Base-by-base conservation (phyloP, 305 asterid species). In the Euphrasia arctica region DNA sequence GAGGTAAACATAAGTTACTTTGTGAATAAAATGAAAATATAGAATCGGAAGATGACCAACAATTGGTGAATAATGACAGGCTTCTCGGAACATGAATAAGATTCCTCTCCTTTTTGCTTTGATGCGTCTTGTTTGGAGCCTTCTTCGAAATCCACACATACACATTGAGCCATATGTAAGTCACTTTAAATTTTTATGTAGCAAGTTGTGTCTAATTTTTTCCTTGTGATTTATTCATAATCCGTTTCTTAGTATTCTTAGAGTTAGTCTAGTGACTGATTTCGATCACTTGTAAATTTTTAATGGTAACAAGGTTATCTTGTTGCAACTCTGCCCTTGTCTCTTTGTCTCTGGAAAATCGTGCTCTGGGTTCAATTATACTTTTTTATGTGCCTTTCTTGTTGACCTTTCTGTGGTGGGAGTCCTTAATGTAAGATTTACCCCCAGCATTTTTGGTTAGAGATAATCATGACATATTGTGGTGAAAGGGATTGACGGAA, bases 61-160 rank as follows among this genome's bases (percentile, higher is more conserved):
- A 28, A 50, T 63, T 68, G 69, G n/a, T 60, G 60, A 39, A 75
- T 63, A 48, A 63, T 82, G 66, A 63, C 84, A 94, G 97, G 99
- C 91, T 60, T 82, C 95, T 41, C 88, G 87, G 71, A 90, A 83
- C 74, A 70, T 90, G 82, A 85, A 74, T 73, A 90, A 80, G 72
- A 86, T 78, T 29, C 51, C 83, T 51, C 87, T 85, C 65, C 96
- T 94, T 71, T 83, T 82, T 70, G 96, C 97, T 66, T 81, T 94
- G 77, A 94, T 94, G 99, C 96, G 99, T 55, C 89, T 94, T 52
- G 96, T 87, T 51, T 79, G 95, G 88, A 86, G 96, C 84, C 99
- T 94, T 70, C 95, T 94, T 65, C 95, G 76, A 73, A 94, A 94
- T 82, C 90, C 95, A 49, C 91, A 90, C 73, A 82, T 90, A 68